Conservation (phyloP, 371 early-diverging fungal species). For the Massospora cicadina region DNA sequence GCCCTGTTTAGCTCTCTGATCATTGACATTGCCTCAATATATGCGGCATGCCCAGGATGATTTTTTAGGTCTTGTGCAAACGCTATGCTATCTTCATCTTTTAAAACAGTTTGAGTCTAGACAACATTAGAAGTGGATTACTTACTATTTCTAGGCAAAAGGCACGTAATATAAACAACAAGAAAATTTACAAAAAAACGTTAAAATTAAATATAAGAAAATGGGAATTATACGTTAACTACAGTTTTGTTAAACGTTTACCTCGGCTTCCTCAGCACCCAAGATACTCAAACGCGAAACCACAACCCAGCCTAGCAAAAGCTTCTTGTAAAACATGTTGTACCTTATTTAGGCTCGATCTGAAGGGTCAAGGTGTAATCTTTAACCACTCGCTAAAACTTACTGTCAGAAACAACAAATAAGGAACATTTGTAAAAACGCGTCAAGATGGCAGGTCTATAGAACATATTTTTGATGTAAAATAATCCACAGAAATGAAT, state of each 20-base stretch:
- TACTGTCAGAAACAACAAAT: too few relatives aligned
- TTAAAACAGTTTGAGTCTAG: not conserved
- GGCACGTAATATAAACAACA: not conserved
- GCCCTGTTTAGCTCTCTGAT: not conserved
- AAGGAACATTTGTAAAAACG: too few relatives aligned
- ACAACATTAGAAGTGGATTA: not conserved
- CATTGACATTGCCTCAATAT: not conserved
- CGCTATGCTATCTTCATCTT: not conserved
- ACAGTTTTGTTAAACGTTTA: too few relatives aligned
- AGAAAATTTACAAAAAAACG: not conserved
- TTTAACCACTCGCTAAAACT: too few relatives aligned
- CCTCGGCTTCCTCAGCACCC: not conserved
- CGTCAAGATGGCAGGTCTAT: too few relatives aligned
- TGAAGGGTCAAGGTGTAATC: too few relatives aligned
- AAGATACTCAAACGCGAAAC: not conserved
- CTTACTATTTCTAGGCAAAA: not conserved
- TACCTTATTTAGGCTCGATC: not conserved
- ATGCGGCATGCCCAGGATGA: not conserved
- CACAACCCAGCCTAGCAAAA: not conserved
- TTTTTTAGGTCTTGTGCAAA: not conserved
- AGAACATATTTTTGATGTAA: too few relatives aligned
- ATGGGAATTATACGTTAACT: too few relatives aligned
- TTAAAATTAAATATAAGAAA: not conserved
- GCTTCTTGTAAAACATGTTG: not conserved
- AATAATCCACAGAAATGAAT: too few relatives aligned